These are phyloP conservation scores for Physcia stellaris DNA, from an alignment of 495 filamentous ascomycete species.

Conservation along the genomic window DNA sequence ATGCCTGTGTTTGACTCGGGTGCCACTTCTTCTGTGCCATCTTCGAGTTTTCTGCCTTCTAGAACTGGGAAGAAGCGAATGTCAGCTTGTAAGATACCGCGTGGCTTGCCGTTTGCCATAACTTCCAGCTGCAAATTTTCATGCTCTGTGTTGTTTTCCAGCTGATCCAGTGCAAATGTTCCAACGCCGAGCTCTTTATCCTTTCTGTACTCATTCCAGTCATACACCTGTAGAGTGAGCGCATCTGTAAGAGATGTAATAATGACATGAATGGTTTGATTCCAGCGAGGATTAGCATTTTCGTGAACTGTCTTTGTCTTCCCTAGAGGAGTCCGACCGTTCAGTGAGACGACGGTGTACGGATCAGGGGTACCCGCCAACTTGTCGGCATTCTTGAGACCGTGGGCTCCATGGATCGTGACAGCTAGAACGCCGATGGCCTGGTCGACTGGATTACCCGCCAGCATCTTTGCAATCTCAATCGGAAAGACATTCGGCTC, in stretches of 20 bases:
- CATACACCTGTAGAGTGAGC: constrained; percentile 68
- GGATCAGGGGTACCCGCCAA: constrained; percentile 91
- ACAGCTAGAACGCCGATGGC: constrained; percentile 89
- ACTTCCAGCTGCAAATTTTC: constrained; percentile 81
- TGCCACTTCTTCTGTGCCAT: constrained; percentile 62
- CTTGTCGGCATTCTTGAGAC: constrained; percentile 88
- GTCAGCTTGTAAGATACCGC: constrained; percentile 68
- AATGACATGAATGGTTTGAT: constrained; percentile 90
- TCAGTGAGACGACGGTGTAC: constrained; percentile 78
- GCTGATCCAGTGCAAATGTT: constrained; percentile 67
- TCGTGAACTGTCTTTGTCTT: constrained; percentile 82
- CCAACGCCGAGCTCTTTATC: constrained; percentile 87
- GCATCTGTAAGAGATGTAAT: constrained; percentile 78
- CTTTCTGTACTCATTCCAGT: constrained; percentile 93
- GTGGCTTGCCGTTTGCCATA: constrained; percentile 65
- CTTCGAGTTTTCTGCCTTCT: constrained; percentile 52
- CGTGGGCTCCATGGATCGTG: constrained; percentile 78
- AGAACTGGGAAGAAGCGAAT: constrained; percentile 92
- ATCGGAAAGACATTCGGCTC: constrained; percentile 95
- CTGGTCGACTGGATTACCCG: constrained; percentile 87
- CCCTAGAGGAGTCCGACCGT: constrained; percentile 62
- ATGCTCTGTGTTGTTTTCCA: constrained; percentile 61
- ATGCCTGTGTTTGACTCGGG: constrained; percentile 92
- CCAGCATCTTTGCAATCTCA: constrained; percentile 96
- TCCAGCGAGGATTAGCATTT: constrained; percentile 80